Base-by-base conservation (phyloP, 768 basidiomycete species). In the Nidularia pulvinata region DNA sequence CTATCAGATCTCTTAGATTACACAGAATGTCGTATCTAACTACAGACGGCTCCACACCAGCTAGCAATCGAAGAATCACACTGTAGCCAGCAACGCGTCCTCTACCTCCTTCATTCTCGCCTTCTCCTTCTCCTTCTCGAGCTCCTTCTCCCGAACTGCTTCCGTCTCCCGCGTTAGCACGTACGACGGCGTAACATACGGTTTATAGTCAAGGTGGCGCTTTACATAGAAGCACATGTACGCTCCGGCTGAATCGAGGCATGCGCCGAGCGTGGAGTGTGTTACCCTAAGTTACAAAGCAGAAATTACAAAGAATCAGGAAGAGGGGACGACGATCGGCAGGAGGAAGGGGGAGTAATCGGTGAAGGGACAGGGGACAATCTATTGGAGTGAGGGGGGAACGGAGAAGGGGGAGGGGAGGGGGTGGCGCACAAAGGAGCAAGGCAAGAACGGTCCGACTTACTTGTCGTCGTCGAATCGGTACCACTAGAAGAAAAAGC, bases 191-290 rank as follows among this genome's bases (percentile, higher is more conserved):
- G 77, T 83, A 61, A 75, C 77, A 63, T 83, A 68, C 0, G 88
- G 85, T 65, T 86, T 88, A 70, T 95, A 95, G 57, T 95, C 91
- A 46, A 95, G 75, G 56, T 91, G 84, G 9, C 91, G 84, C 68
- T 95, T 95, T 56, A 93, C 91, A 65, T 96, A 97, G 73, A 95
- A 95, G 57, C 93, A 92, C 94, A 96, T 95, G 68, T 96, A 96
- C 5, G 92, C 88, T 19, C 19, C 19, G 48, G 84, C 79, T 16
- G 93, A 92, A 48, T 68, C 73, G 42, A 95, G 76, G 51, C 88
- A 89, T 1, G 80, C 79, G 6, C 80, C 76, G 19, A 95, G 76
- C 25, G 76, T 87, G 9, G 93, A 83, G 19, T 78, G 80, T 0
- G 85, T 85, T 7, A 95, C 92, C 69, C 88, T 89, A 62, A 19